Evolutionary conservation across 495 filamentous ascomycete species (phyloP).

Genomic region (Aspergillus hancockii): DNA sequence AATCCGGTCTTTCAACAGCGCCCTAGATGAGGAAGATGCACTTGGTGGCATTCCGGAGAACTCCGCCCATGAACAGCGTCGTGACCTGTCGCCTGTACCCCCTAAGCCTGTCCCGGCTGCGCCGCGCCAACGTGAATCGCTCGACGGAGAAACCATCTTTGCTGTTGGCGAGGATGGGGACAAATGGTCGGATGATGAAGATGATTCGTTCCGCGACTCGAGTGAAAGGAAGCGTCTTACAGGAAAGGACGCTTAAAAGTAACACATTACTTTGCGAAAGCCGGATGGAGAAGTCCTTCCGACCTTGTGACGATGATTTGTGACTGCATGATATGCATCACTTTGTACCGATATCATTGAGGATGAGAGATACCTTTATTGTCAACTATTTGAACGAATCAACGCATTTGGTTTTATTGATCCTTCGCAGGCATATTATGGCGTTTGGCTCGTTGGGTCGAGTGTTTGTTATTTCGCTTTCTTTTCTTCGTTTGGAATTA

Average conservation of each 20-base stretch:
- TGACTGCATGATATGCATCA: slow-evolving; percentile 1
- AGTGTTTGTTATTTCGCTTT: slow-evolving; percentile 12
- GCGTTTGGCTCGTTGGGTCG: slow-evolving; percentile 19
- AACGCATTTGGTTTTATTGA: slow-evolving; percentile 15
- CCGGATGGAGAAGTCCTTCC: not conserved
- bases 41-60: slow-evolving; percentile 44
- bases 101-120: slow-evolving; percentile 52
- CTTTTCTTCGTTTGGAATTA: not conserved
- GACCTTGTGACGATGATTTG: not conserved
- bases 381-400: slow-evolving; percentile 10
- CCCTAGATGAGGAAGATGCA: slow-evolving; percentile 67
- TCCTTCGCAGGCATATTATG: slow-evolving; percentile 23
- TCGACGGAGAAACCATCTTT: slow-evolving; percentile 94
- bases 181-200: slow-evolving; percentile 71
- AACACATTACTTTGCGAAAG: not conserved
- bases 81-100: slow-evolving; percentile 51
- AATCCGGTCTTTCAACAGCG: slow-evolving; percentile 87
- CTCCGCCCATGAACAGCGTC: slow-evolving; percentile 28
- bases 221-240: slow-evolving; percentile 67
- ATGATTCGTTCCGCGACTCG: slow-evolving; percentile 56
- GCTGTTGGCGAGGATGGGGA: slow-evolving; percentile 81
- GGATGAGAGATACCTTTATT: slow-evolving; percentile 4
- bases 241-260: slow-evolving; percentile 29
- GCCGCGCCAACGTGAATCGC: slow-evolving; percentile 58
- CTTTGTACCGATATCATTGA: slow-evolving; percentile 17